Conservation (phyloP, 176 grass and related monocot species). For the Paspalum notatum region DNA sequence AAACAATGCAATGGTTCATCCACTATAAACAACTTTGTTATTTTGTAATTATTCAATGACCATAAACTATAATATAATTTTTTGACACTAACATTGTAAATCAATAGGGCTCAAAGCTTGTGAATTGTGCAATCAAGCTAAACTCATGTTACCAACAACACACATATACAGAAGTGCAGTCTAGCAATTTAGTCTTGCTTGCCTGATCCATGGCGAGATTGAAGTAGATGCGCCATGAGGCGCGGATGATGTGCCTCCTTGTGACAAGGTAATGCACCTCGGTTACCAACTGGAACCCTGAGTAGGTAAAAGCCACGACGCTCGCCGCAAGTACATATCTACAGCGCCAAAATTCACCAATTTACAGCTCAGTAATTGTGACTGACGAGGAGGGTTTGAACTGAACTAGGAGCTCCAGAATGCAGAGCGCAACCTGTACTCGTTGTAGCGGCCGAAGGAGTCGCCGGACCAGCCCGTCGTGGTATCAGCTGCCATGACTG, state of each 20-base stretch:
- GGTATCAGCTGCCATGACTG: slow-evolving; percentile 69
- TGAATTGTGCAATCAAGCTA: not conserved
- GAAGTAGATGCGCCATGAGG: slow-evolving; percentile 50
- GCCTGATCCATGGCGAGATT: slow-evolving; percentile 82
- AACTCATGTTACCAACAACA: slow-evolving; percentile 1
- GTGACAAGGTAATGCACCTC: slow-evolving; percentile 54
- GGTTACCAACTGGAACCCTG: slow-evolving; percentile 59
- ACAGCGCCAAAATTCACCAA: slow-evolving; percentile 34
- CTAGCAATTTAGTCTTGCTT: slow-evolving; percentile 40
- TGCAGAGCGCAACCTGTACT: slow-evolving; percentile 64
- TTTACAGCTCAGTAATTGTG: not conserved
- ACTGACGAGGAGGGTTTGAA: not conserved
- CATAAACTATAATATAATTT: not conserved
- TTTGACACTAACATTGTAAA: not conserved
- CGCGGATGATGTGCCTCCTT: slow-evolving; percentile 45
- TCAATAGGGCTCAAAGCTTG: not conserved
- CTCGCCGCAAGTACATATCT: slow-evolving; percentile 73
- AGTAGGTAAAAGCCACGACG: slow-evolving; percentile 71
- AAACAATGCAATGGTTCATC: not conserved
- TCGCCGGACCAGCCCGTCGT: slow-evolving; percentile 74
- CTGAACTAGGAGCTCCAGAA: not conserved
- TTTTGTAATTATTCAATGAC: not conserved
- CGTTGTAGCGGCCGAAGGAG: slow-evolving; percentile 73
- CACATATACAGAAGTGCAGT: slow-evolving; percentile 24
- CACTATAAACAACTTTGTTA: not conserved